Evolutionary conservation across 305 asterid species (phyloP).

Genomic region (Coffea humblotiana): DNA sequence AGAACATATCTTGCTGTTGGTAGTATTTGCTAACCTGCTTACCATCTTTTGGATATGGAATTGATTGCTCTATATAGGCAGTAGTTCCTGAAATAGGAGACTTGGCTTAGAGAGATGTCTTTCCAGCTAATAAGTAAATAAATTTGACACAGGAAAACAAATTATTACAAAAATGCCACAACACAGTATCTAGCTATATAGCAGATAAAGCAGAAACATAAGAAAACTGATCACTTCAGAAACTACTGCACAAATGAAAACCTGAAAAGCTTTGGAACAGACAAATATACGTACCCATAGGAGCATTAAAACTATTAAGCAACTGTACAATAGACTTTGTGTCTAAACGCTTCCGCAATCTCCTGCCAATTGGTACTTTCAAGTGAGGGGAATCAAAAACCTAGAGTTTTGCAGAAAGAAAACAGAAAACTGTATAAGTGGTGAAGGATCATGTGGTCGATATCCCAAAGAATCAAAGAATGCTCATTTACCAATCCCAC

Average conservation of each 20-base stretch:
- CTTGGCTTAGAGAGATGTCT: constrained; percentile 16
- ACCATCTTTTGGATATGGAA: constrained; percentile 95
- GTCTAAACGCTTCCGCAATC: constrained; percentile 74
- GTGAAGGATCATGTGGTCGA: neutral
- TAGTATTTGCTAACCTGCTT: constrained; percentile 78
- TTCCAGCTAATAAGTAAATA: constrained; percentile 11
- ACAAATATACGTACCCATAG: constrained; percentile 50
- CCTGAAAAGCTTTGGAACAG: neutral
- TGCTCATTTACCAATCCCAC: neutral
- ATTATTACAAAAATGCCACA: neutral
- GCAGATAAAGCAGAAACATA: neutral
- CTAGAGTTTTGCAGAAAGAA: constrained; percentile 27
- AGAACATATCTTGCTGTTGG: constrained; percentile 1
- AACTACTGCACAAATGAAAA: neutral
- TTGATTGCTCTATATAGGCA: constrained; percentile 88
- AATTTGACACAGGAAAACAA: no score
- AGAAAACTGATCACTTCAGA: neutral
- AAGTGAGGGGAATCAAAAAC: constrained; percentile 87
- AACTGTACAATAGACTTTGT: constrained; percentile 70
- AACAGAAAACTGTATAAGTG: neutral
- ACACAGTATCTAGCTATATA: neutral
- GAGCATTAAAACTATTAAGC: constrained; percentile 76
- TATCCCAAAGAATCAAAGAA: neutral
- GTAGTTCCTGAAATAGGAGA: constrained; percentile 74
- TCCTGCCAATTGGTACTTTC: constrained; percentile 66